Base-by-base conservation (phyloP, 75 land plant species). In the Sequoiadendron giganteum region DNA sequence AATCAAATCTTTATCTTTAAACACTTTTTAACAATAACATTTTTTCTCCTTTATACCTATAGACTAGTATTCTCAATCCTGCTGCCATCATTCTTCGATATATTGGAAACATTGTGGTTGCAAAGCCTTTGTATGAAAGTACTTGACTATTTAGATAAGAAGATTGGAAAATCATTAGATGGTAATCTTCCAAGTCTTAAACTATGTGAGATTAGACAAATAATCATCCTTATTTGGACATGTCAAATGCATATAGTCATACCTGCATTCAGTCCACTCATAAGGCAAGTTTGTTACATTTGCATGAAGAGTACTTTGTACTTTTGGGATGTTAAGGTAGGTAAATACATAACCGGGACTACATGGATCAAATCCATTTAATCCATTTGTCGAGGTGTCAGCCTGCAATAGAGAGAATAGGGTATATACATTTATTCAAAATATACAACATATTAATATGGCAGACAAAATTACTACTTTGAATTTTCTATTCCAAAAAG, bases 281-380 rank as follows among this genome's bases (percentile, higher is more conserved):
- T 94, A 93, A 15, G 93, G 86, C 47, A 96, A 86, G 36, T 32
- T 21, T 55, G 98, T 96, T 52, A 90, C 86, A 90, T 98, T 98
- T 40, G 98, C 98, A 93, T 98, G 99, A 55, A 98, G 87, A 19
- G 99, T 97, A 48, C 88, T 45, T 85, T 98, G 99, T 61, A 98
- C 99, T 73, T 98, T 95, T 2, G 91, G 96, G 43, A 93, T 83
- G 87, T 98, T 98, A 80, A 98, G 85, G 78, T 98, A 98, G 2
- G 77, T 87, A 28, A 90, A 90, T 0, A 94, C 89, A 82, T 95
- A 90, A 45, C 88, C 85, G 1, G 85, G 73, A 3, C 80, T 77
- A 58, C 99, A 97, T 4, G 97, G 98, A 88, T 97, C 99, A 86
- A 94, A 97, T 10, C 96, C 96, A 79, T 79, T 10, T 5, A 19